Percentiles rank a stretch among this genome's conserved stretches.
Conservation (phyloP, 2,329 filamentous ascomycete species). For the Capronia americana region DNA sequence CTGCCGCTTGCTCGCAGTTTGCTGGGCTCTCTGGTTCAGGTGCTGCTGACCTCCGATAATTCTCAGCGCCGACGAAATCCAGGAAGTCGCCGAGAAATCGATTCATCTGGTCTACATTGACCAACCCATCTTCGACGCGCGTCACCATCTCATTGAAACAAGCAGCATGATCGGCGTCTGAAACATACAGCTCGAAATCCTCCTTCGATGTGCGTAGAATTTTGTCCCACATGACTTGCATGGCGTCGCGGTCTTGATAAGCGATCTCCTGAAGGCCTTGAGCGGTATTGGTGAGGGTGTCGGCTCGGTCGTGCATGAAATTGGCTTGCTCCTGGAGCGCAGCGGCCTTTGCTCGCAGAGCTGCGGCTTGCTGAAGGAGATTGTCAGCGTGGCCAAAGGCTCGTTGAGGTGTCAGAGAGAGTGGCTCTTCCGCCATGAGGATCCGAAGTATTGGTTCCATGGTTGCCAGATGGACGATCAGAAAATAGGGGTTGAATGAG, state of each 20-base stretch:
- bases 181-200: conserved; percentile 11
- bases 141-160: conserved; percentile 15
- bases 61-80: neutral
- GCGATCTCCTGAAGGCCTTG: conserved; percentile 25
- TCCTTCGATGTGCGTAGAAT: conserved; percentile 11
- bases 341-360: conserved; percentile 15
- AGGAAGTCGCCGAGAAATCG: conserved; percentile 9
- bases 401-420: conserved; percentile 25
- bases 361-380: conserved; percentile 21
- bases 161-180: conserved; percentile 3
- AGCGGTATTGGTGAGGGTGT: conserved; percentile 25
- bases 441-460: conserved; percentile 25
- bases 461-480: neutral
- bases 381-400: conserved; percentile 25
- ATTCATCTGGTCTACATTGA: conserved; percentile 24
- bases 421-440: conserved; percentile 13
- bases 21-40: conserved; percentile 26
- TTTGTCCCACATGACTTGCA: conserved; percentile 22
- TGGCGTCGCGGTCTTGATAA: conserved; percentile 18
- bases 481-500: neutral
- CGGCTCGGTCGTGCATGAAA: conserved; percentile 18
- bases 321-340: conserved; percentile 19
- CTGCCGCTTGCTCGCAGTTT: neutral
- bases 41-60: conserved; percentile 12
- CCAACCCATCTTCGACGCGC: conserved; percentile 29